Conservation (phyloP, 306 rosid species). For the Arachis stenosperma region DNA sequence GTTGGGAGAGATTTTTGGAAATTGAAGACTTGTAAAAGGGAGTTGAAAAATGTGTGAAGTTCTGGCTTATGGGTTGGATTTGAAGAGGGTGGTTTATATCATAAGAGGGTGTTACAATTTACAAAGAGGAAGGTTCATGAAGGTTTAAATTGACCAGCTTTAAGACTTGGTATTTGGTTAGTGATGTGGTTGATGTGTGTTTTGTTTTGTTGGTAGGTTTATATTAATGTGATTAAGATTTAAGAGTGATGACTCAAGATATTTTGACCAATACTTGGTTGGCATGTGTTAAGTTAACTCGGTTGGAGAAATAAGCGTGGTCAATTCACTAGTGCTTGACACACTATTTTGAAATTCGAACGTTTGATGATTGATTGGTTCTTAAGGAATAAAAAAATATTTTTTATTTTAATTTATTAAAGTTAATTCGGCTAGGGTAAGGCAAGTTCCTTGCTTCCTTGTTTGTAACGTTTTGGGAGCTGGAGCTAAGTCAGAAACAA, state of each 20-base stretch:
- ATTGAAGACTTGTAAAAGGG: not conserved
- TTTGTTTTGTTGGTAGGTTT: not conserved
- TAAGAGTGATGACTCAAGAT: slow-evolving; percentile 14
- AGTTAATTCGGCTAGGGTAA: not conserved
- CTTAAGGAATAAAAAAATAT: slow-evolving; percentile 2
- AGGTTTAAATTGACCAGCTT: slow-evolving; percentile 9
- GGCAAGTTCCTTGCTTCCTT: slow-evolving; percentile 24
- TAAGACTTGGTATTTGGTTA: slow-evolving; percentile 36
- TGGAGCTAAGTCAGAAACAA: slow-evolving; percentile 30
- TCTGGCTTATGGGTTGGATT: no score
- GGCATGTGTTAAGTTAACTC: not conserved
- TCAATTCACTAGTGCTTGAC: slow-evolving; percentile 36
- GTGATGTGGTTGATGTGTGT: not conserved
- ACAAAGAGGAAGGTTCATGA: slow-evolving; percentile 23
- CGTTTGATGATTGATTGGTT: slow-evolving; percentile 40
- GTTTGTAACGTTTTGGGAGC: slow-evolving; percentile 41
- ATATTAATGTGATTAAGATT: slow-evolving; percentile 8
- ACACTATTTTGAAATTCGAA: slow-evolving; percentile 46
- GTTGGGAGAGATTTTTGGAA: not conserved
- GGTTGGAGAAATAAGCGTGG: slow-evolving; percentile 4
- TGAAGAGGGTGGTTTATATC: no score
- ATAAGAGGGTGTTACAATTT: no score
- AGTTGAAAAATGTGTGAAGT: no score
- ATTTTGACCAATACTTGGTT: slow-evolving; percentile 35
- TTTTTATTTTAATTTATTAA: no score